These are phyloP conservation scores for Vitis labrusca DNA, from an alignment of 164 flowering plant species.

Conservation along the genomic window DNA sequence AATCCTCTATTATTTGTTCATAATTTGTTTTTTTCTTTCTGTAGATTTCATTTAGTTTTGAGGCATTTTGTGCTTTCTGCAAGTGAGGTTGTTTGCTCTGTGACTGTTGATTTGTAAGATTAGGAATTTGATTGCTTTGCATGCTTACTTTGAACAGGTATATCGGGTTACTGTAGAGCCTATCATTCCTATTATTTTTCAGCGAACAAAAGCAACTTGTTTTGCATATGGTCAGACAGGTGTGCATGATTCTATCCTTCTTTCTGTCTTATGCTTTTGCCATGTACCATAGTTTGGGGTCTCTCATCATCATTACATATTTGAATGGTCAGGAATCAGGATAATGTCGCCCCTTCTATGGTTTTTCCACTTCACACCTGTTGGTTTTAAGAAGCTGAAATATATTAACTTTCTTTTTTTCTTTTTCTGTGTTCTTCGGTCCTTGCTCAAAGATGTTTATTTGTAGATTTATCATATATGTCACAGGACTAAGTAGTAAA, in stretches of 20 bases:
- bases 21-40: background rate
- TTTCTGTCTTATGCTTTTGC: background rate
- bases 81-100: background rate
- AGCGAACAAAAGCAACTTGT: constrained; percentile 96
- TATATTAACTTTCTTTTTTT: too few species aligned
- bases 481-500: too few species aligned
- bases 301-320: too few species aligned
- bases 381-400: too few species aligned
- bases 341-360: too few species aligned
- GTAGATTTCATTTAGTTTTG: background rate
- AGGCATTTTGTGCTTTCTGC: background rate
- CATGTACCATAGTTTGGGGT: too few species aligned
- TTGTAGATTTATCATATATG: too few species aligned
- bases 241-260: constrained; percentile 16
- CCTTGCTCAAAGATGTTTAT: too few species aligned
- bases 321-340: too few species aligned
- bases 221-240: constrained; percentile 99
- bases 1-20: background rate
- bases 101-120: background rate
- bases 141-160: constrained; percentile 50
- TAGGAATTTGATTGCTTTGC: constrained; percentile 4
- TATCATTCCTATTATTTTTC: constrained; percentile 88
- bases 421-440: too few species aligned
- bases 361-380: too few species aligned
- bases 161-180: constrained; percentile 90